Evolutionary conservation across 2,329 filamentous ascomycete genomes (phyloP), one percentile per base, ranked within the genome.

Genomic region (Cytospora piceae): DNA sequence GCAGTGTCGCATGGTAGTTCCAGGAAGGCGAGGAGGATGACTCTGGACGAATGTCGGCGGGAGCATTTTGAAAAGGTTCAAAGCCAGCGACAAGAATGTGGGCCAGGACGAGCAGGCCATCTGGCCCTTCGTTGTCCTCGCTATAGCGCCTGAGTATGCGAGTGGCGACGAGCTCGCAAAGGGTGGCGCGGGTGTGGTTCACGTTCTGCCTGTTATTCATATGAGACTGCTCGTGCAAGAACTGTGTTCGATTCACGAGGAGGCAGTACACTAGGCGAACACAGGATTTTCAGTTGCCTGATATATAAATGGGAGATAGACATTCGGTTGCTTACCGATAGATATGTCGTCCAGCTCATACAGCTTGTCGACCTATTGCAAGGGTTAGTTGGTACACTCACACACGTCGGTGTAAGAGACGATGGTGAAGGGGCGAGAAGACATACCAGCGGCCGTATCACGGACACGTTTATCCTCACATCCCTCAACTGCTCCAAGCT

Each of bases 81-180:
- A 96, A 95, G 17, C 91, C 90, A 20, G 91, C 90, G 17, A 96
- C 90, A 24, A 95, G 84, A 37, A 95, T 90, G 71, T 94, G 91
- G 7, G 92, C 87, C 7, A 95, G 82, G 27, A 92, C 80, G 5
- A 95, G 80, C 15, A 95, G 82, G 1, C 91, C 91, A 31, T 88
- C 82, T 0, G 87, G 81, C 6, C 90, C 91, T 17, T 87, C 85
- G 66, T 91, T 87, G 71, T 93, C 89, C 77, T 95, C 92, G 70
- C 91, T 89, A 72, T 92, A 93, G 61, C 90, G 88, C 42, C 92
- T 84, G 62, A 95, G 79, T 55, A 96, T 89, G 67, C 92, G 88
- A 65, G 87, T 90, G 11, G 92, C 92, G 32, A 95, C 87, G 49
- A 95, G 81, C 77, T 95, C 92, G 76, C 92, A 95, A 9, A 95